These are phyloP conservation scores for Stemphylium vesicarium DNA, from an alignment of 2,329 filamentous ascomycete genomes.

Conservation along the genomic window DNA sequence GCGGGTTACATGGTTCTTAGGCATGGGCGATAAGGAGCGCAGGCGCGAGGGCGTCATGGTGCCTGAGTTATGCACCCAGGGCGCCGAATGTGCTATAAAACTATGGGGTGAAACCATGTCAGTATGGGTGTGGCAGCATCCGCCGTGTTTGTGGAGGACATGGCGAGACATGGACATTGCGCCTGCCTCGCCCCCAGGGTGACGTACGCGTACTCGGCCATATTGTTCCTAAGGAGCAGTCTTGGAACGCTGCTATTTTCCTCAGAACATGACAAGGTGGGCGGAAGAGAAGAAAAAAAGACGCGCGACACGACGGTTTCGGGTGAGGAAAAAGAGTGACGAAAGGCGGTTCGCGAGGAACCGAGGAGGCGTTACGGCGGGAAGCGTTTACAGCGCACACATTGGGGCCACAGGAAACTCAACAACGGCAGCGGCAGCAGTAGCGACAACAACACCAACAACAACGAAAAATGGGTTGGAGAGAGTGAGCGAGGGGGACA, in stretches of 20 bases:
- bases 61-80: slow-evolving; percentile 43
- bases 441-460: not conserved
- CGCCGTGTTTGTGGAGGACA: not conserved
- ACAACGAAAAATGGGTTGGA: not conserved
- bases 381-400: slow-evolving; percentile 11
- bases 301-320: not conserved
- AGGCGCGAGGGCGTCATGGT: slow-evolving; percentile 46
- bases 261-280: slow-evolving; percentile 17
- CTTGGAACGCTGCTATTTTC: slow-evolving; percentile 6
- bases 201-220: slow-evolving; percentile 38
- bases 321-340: slow-evolving; percentile 42
- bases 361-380: slow-evolving; percentile 10
- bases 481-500: not conserved
- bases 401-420: slow-evolving; percentile 7
- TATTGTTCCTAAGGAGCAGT: slow-evolving; percentile 9
- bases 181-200: slow-evolving; percentile 9
- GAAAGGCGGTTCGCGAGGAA: slow-evolving; percentile 28
- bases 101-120: slow-evolving; percentile 26
- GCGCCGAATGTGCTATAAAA: slow-evolving; percentile 41
- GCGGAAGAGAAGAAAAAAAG: not conserved
- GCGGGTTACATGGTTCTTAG: slow-evolving; percentile 47
- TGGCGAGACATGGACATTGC: slow-evolving; percentile 5
- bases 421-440: not conserved
- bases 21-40: slow-evolving; percentile 45
- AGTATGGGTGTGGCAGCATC: slow-evolving; percentile 7